These are phyloP conservation scores for Lagenaria siceraria DNA, from an alignment of 306 rosid genomes.

Conservation along the genomic window DNA sequence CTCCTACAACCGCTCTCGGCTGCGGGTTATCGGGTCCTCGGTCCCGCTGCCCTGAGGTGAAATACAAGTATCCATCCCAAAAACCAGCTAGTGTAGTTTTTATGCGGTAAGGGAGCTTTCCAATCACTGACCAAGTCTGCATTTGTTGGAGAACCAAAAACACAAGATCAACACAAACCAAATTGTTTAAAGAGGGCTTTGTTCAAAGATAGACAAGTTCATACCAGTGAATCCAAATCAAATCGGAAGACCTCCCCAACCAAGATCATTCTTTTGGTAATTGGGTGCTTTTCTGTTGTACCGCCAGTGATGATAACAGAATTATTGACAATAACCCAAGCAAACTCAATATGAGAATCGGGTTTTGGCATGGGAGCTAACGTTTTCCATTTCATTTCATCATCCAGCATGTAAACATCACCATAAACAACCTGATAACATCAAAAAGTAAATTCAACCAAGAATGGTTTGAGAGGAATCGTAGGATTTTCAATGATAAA, in stretches of 20 bases:
- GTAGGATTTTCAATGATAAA: too few species aligned
- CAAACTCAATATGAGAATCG: slow-evolving; percentile 70
- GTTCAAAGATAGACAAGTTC: neutral
- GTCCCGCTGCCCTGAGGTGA: slow-evolving; percentile 88
- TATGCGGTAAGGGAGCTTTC: slow-evolving; percentile 78
- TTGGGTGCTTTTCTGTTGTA: slow-evolving; percentile 80
- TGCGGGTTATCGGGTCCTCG: slow-evolving; percentile 89
- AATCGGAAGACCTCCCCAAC: slow-evolving; percentile 82
- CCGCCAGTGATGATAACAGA: slow-evolving; percentile 76
- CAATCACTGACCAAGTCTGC: slow-evolving; percentile 88
- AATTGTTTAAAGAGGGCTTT: neutral
- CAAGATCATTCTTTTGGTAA: slow-evolving; percentile 68
- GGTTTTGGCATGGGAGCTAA: slow-evolving; percentile 74
- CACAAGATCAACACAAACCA: neutral
- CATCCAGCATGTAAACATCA: slow-evolving; percentile 77
- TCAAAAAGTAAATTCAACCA: slow-evolving; percentile 1
- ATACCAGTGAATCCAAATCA: slow-evolving; percentile 51
- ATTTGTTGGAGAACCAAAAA: neutral
- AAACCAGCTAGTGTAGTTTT: slow-evolving; percentile 72
- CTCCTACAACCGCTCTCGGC: slow-evolving; percentile 54
- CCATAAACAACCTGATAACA: slow-evolving; percentile 60
- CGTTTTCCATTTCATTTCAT: slow-evolving; percentile 70
- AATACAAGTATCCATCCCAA: slow-evolving; percentile 81
- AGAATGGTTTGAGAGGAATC: neutral
- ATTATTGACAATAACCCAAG: slow-evolving; percentile 66